Evolutionary conservation across 768 basidiomycete genomes (phyloP), one percentile per base, ranked within the genome.

Genomic region (Auriscalpium vulgare): DNA sequence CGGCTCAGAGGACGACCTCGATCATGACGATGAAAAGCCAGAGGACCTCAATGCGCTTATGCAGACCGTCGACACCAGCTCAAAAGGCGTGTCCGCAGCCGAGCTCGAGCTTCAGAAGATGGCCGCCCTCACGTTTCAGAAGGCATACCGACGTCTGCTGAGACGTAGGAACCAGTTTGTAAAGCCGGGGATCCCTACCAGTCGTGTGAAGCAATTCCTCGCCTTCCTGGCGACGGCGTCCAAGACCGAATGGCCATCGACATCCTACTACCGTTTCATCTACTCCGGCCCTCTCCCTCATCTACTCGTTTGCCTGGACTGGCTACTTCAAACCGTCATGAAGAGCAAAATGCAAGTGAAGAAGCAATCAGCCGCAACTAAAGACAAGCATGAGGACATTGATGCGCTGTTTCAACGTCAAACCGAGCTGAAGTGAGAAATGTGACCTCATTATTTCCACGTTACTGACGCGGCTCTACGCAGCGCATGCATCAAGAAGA

Each of bases 221-320:
- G 57, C 47, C 10, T 59, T 54, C 44, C 49, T 36, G 7, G 40
- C 14, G 48, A 53, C 47, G 7, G 59, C 43, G 1, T 36, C 37
- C 3, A 37, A 37, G 0, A 53, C 53, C 16, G 49, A 55, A 36
- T 59, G 57, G 57, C 50, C 59, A 6, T 2, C 21, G 23, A 55
- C 10, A 14, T 59, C 58, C 3, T 54, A 46, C 3, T 61, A 61
- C 56, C 54, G 58, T 13, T 59, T 49, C 10, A 36, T 61, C 48
- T 61, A 60, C 55, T 34, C 58, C 9, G 60, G 60, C 9, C 50
- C 60, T 10, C 58, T 61, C 14, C 60, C 60, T 5, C 60, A 61
- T 51, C 19, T 61, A 1, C 55, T 61, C 16, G 38, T 53, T 2
- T 59, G 55, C 38, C 48, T 61, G n/a, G 58, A 56, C 14, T 14